Evolutionary conservation across 495 filamentous ascomycete species (phyloP).

Genomic region (Entonaema liquescens): DNA sequence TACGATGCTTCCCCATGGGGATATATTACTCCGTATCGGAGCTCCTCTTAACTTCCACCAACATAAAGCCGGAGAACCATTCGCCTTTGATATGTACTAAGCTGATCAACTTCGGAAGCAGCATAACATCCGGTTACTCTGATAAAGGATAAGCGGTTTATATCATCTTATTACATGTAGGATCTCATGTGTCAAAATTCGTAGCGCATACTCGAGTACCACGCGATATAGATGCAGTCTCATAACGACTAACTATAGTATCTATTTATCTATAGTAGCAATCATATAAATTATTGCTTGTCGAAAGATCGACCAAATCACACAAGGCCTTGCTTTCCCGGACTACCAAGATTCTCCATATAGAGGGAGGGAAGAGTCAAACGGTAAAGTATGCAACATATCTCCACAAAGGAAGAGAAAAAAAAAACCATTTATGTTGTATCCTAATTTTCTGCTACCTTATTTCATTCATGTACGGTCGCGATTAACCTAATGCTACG

Average conservation of each 20-base stretch:
- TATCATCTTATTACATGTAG: slow-evolving; percentile 16
- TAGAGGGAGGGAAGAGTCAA: slow-evolving; percentile 13
- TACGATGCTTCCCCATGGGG: slow-evolving; percentile 24
- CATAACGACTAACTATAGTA: slow-evolving; percentile 22
- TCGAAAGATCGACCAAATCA: slow-evolving; percentile 35
- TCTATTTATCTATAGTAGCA: slow-evolving; percentile 33
- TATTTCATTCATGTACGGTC: slow-evolving; percentile 15
- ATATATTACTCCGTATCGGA: slow-evolving; percentile 32
- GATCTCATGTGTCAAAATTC: slow-evolving; percentile 11
- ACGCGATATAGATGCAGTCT: slow-evolving; percentile 5
- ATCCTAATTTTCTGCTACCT: slow-evolving; percentile 25
- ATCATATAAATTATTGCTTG: slow-evolving; percentile 25
- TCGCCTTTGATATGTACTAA: slow-evolving; percentile 7
- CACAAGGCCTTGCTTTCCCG: slow-evolving; percentile 30
- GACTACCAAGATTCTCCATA: slow-evolving; percentile 13
- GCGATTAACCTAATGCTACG: slow-evolving; percentile 26
- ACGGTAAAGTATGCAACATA: slow-evolving; percentile 30
- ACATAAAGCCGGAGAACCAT: background rate
- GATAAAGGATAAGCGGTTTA: slow-evolving; percentile 12
- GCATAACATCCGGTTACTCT: slow-evolving; percentile 13
- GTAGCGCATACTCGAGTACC: slow-evolving; percentile 2
- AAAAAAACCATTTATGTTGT: slow-evolving; percentile 8
- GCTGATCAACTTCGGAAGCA: slow-evolving; percentile 24
- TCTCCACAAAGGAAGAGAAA: background rate
- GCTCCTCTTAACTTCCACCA: slow-evolving; percentile 9